Evolutionary conservation across 805 yeast genomes (phyloP).

Genomic region (Yamadazyma philogaea): DNA sequence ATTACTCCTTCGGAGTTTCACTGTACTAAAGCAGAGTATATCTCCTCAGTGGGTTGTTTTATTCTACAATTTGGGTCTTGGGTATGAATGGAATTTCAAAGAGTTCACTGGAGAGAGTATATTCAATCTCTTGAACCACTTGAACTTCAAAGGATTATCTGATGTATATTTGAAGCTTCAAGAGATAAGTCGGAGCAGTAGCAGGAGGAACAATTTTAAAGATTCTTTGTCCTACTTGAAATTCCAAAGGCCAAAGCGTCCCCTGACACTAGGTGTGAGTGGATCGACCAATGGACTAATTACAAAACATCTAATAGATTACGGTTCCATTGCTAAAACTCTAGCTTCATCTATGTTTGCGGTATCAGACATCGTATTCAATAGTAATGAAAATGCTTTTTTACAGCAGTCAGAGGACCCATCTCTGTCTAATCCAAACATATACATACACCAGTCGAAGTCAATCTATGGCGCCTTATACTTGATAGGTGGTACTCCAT

Average conservation of each 20-base stretch:
- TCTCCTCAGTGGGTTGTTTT: slow-evolving; percentile 52
- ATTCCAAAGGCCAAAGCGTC: neutral
- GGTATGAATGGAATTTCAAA: slow-evolving; percentile 46
- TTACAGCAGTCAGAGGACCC: slow-evolving; percentile 10
- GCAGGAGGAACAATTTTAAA: slow-evolving; percentile 11
- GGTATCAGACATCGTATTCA: slow-evolving; percentile 21
- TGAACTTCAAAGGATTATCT: slow-evolving; percentile 36
- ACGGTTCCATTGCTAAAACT: slow-evolving; percentile 14
- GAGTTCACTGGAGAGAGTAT: slow-evolving; percentile 32
- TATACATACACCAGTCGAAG: slow-evolving; percentile 22
- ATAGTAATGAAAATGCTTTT: slow-evolving; percentile 15
- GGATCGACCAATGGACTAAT: slow-evolving; percentile 10
- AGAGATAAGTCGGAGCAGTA: slow-evolving; percentile 21
- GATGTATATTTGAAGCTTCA: slow-evolving; percentile 32
- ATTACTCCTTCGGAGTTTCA: slow-evolving; percentile 34
- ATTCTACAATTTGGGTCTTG: slow-evolving; percentile 44
- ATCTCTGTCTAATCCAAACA: slow-evolving; percentile 2
- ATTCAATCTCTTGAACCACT: slow-evolving; percentile 39
- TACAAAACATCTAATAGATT: slow-evolving; percentile 14
- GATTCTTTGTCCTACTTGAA: slow-evolving; percentile 7
- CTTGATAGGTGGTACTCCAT: slow-evolving; percentile 51
- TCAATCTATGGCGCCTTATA: slow-evolving; percentile 34
- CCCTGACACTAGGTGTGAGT: neutral
- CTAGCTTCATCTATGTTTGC: slow-evolving; percentile 13
- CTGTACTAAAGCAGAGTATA: slow-evolving; percentile 35